Evolutionary conservation across 352 stramenopile genomes (phyloP), one percentile per base, ranked within the genome.

Genomic region (Pythium phragmitis): DNA sequence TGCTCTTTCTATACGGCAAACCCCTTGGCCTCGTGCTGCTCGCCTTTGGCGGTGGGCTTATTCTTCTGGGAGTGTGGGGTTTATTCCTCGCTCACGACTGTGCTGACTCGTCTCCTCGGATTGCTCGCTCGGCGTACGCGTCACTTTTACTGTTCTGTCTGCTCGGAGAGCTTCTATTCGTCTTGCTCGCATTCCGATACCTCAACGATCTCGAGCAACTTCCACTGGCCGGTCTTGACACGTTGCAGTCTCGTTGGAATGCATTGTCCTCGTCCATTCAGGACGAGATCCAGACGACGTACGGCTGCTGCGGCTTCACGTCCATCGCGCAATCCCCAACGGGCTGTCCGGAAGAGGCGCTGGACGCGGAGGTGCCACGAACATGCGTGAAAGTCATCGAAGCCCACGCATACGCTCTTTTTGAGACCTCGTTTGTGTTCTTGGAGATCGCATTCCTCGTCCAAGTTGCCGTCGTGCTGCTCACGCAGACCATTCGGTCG

Each of bases 291-390:
- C 72, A 79, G 36, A 57, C 37, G 17, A 5, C 54, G 13, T 68
- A 73, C 41, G 72, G 72, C 14, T 79, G 72, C 57, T 79, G 72
- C 61, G 72, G 72, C 19, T 76, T 79, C 26, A 33, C 55, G 12
- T 65, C 67, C 0, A 54, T 74, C 57, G 45, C 52, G 3, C 61
- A 71, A 30, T 39, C 23, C 7, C 14, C 37, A 7, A 11, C n/a
- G 3, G 57, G 49, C 9, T 79, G 72, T 50, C 72, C 72, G 16
- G 72, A 76, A 43, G 72, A 73, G 45, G 66, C 68, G 4, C 47
- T 79, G 3, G 63, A 73, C 57, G 64, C 51, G 8, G 45, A 55
- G 2, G 51, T 65, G 9, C 65, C 65, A 7, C 65, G 58, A n/a
- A 70, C 61, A 6, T 79, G 72, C 34, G 53, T 76, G 19, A 41